Evolutionary conservation across 305 asterid genomes (phyloP).

Genomic region (Caryopteris hybrid): DNA sequence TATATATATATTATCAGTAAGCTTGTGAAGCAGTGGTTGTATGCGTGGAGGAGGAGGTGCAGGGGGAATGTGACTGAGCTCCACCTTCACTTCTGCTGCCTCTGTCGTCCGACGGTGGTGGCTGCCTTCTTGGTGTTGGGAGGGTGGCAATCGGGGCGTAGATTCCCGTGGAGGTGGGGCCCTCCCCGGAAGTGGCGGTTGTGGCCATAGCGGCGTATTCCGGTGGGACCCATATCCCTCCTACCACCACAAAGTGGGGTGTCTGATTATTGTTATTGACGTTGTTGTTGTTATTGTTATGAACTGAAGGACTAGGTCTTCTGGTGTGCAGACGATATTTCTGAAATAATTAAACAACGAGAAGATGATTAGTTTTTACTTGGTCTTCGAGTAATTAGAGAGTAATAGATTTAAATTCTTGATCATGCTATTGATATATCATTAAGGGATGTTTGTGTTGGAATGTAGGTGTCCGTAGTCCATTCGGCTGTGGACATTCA

Average conservation of each 20-base stretch:
- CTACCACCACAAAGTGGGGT: constrained; percentile 86
- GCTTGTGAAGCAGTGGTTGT: constrained; percentile 49
- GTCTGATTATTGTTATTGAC: constrained; percentile 26
- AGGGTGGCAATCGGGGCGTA: constrained; percentile 60
- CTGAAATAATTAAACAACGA: constrained; percentile 25
- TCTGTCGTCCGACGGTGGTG: constrained; percentile 18
- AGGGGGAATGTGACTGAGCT: constrained; percentile 43
- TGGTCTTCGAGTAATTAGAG: too few species aligned
- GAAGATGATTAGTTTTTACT: background rate
- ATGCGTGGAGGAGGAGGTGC: constrained; percentile 62
- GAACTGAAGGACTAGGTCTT: constrained; percentile 56
- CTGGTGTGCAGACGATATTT: constrained; percentile 83
- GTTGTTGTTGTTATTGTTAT: constrained; percentile 29
- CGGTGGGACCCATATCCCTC: constrained; percentile 91
- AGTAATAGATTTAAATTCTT: too few species aligned
- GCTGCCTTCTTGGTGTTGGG: constrained; percentile 35
- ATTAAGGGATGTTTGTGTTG: too few species aligned
- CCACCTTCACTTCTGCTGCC: constrained; percentile 41
- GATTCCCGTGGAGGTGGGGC: constrained; percentile 36
- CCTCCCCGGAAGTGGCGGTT: constrained; percentile 33
- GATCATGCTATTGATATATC: background rate
- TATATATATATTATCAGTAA: too few species aligned
- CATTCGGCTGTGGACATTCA: too few species aligned
- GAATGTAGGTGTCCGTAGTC: too few species aligned
- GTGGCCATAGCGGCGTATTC: constrained; percentile 55